Percentiles rank a stretch among this genome's conserved stretches.
phyloP scores from a whole-genome alignment of 441 rosid species.

The Pelargonium fulgidum region DNA sequence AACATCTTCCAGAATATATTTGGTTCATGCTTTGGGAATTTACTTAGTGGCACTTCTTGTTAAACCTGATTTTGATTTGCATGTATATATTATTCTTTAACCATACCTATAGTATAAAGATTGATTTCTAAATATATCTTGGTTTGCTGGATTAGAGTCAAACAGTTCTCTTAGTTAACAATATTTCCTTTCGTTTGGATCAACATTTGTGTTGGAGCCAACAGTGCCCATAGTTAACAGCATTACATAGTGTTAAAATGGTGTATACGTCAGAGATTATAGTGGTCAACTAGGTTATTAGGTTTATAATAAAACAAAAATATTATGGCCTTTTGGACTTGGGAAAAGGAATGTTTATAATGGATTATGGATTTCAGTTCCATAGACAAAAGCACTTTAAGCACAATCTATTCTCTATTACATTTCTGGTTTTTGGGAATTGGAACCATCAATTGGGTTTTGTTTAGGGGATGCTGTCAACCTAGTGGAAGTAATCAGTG shows the following conservation, averaged over 20 bases:
- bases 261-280: no score
- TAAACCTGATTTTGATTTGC: background rate
- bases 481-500: constrained; percentile 28
- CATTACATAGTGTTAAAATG: no score
- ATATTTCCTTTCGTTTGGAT: background rate
- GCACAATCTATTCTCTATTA: constrained; percentile 19
- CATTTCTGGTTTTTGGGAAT: constrained; percentile 32
- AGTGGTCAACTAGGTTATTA: no score
- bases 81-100: no score
- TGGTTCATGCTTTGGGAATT: background rate
- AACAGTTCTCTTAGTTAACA: background rate
- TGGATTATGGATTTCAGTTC: no score
- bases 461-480: constrained; percentile 23
- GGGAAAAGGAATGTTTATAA: no score
- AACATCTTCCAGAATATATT: background rate
- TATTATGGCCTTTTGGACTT: no score
- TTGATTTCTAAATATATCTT: background rate
- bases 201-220: no score
- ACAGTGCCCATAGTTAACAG: no score
- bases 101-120: background rate
- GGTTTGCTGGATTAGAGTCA: background rate
- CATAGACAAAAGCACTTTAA: no score
- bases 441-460: constrained; percentile 35
- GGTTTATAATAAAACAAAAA: no score
- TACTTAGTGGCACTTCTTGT: background rate